Percentiles rank a stretch among this genome's conserved stretches.
Conservation (phyloP, 176 grass and related monocot species). For the Aegilops longissima region DNA sequence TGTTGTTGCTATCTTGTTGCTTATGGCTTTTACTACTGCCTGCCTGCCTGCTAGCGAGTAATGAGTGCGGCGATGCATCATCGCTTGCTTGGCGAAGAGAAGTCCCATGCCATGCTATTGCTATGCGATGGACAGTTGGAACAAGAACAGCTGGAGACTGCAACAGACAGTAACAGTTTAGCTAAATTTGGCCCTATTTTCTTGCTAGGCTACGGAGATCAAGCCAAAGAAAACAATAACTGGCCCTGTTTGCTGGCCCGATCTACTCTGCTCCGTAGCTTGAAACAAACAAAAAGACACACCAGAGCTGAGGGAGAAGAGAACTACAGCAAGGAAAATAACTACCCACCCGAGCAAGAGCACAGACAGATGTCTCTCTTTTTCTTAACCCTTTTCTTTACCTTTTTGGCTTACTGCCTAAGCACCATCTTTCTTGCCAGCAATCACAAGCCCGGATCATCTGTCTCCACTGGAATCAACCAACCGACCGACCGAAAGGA, state of each 20-base stretch:
- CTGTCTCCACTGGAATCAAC: constrained; percentile 30
- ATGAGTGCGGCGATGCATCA: constrained; percentile 1
- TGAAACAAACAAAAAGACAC: constrained; percentile 43
- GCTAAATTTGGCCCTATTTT: constrained; percentile 7
- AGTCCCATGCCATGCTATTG: background rate
- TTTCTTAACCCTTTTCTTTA: constrained; percentile 23
- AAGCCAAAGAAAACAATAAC: background rate
- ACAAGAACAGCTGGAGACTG: constrained; percentile 48
- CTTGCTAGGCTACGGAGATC: background rate
- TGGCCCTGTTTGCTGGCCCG: constrained; percentile 19
- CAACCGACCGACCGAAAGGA: constrained; percentile 7
- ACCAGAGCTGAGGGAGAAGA: constrained; percentile 10
- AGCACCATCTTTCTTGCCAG: constrained; percentile 1
- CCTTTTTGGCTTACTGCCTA: constrained; percentile 26
- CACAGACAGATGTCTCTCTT: constrained; percentile 19
- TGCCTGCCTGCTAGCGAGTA: background rate
- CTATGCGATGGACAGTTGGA: constrained; percentile 32
- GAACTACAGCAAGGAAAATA: background rate
- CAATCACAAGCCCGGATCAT: constrained; percentile 19
- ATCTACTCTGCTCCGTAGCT: constrained; percentile 26
- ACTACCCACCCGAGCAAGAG: constrained; percentile 20
- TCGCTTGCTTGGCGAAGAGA: constrained; percentile 2
- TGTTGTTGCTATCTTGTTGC: constrained; percentile 3
- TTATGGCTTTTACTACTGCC: constrained; percentile 13
- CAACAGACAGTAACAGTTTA: constrained; percentile 41